A percentile compares a stretch with the other conserved stretches of the same genome.
These are phyloP conservation scores for Chlorociboria aeruginascens DNA, from an alignment of 495 filamentous ascomycete species.

Conservation along the genomic window DNA sequence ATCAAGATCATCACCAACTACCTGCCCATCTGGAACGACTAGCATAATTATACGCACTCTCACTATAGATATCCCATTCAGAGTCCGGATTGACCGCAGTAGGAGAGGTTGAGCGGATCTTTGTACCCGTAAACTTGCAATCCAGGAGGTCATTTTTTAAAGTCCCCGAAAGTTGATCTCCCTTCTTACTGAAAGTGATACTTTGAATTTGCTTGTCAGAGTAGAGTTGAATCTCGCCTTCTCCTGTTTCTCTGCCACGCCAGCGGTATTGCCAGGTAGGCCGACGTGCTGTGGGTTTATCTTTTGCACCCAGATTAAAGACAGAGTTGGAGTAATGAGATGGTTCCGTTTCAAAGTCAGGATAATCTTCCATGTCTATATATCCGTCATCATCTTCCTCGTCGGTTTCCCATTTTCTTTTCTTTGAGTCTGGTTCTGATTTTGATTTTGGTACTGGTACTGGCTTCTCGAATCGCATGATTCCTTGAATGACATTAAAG, in stretches of 20 bases:
- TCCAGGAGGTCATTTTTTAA: background rate
- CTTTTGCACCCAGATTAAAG: conserved; percentile 3
- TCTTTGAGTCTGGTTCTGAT: background rate
- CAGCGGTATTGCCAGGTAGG: conserved; percentile 13
- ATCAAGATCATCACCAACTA: background rate
- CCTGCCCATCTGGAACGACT: background rate
- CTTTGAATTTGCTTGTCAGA: conserved; percentile 6
- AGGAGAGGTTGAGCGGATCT: background rate
- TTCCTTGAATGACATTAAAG: conserved; percentile 2
- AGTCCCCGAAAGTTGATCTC: background rate
- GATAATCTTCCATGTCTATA: background rate
- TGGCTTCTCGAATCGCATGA: conserved; percentile 8
- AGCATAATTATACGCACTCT: conserved; percentile 3
- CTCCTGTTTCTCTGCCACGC: conserved; percentile 12
- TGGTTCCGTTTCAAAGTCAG: background rate
- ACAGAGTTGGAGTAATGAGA: background rate
- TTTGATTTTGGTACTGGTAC: background rate
- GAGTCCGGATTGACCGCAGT: background rate
- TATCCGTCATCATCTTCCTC: conserved; percentile 1
- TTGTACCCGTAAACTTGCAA: conserved; percentile 2
- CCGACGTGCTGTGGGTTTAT: conserved; percentile 4
- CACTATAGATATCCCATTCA: background rate
- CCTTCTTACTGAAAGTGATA: conserved; percentile 11
- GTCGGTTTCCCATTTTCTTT: background rate
- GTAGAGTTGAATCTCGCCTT: conserved; percentile 13